Evolutionary conservation across 768 basidiomycete genomes (phyloP), one percentile per base, ranked within the genome.

Genomic region (Rhizopogon vinicolor): DNA sequence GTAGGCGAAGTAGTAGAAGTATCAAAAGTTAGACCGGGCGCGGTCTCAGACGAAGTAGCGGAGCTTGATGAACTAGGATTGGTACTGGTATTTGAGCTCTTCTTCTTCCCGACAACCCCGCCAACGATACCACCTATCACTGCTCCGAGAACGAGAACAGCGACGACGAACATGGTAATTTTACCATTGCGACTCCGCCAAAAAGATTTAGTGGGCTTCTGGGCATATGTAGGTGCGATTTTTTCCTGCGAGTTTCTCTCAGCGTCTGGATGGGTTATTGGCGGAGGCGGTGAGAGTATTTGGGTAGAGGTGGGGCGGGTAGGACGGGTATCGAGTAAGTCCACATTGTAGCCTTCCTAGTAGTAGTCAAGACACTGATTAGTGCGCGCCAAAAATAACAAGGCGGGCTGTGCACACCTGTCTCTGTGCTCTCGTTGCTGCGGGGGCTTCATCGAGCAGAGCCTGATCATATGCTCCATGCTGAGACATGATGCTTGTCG

Each of bases 71-170:
- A n/a, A 25, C 25, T 5, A 5, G 44, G 18, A 37, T 13, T 37
- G 31, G 2, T 2, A 0, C 2, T 44, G 9, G 18, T 28, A 39
- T 25, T 57, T 29, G 52, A 53, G 44, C n/a, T 7, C 41, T 35
- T 52, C 45, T 28, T 7, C 39, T 73, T 70, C 10, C 67, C 64
- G 0, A 69, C 65, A 3, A 76, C 77, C 10, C 77, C 84, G 19
- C 82, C 85, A 1, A 84, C 84, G 0, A 75, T 83, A 19, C 83
- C 85, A 1, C 83, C 85, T 7, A 86, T 75, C 2, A 79, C 70
- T 1, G 76, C 84, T 1, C 69, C 83, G 42, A 85, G 52, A 50
- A 82, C 57, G 29, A 82, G 61, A 41, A 84, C 29, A 2, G 61
- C 65, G 14, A 69, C 60, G 51, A 81, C 41, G 53, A 66, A 56